phyloP scores from a whole-genome alignment of 2,329 filamentous ascomycete species.

The Fusarium drepaniforme region DNA sequence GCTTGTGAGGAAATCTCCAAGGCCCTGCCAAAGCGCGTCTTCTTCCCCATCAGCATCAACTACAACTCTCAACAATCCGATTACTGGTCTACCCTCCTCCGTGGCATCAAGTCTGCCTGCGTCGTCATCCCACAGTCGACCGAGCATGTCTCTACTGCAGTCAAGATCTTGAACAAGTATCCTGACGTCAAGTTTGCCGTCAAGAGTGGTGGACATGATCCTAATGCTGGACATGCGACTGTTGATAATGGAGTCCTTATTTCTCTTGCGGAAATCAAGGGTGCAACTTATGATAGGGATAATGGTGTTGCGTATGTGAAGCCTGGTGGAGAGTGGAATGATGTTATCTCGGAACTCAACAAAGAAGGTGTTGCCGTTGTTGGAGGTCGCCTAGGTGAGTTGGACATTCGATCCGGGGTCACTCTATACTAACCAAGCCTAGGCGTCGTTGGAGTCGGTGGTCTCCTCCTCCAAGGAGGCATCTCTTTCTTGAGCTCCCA shows the following conservation, averaged over 20 bases:
- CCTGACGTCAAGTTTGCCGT: slow-evolving; percentile 23
- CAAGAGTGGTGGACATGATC: slow-evolving; percentile 23
- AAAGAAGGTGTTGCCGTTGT: slow-evolving; percentile 10
- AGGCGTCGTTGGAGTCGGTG: slow-evolving; percentile 23
- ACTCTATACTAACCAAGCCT: accelerated
- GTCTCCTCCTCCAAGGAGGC: slow-evolving; percentile 10
- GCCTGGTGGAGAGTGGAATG: slow-evolving; percentile 29
- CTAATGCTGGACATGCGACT: slow-evolving; percentile 15
- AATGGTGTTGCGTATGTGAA: slow-evolving; percentile 24
- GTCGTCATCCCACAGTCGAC: slow-evolving; percentile 5
- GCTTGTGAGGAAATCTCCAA: slow-evolving; percentile 23
- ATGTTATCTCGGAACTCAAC: slow-evolving; percentile 6
- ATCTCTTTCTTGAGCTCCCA: slow-evolving; percentile 26
- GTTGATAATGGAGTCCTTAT: slow-evolving; percentile 15
- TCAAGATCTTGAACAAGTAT: slow-evolving; percentile 23
- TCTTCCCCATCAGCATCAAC: neutral
- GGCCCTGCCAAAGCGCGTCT: neutral
- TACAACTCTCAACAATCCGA: neutral
- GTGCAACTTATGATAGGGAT: slow-evolving; percentile 6
- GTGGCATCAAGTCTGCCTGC: slow-evolving; percentile 18
- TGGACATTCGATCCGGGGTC: neutral
- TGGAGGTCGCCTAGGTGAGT: slow-evolving; percentile 16
- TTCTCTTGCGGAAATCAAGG: slow-evolving; percentile 14
- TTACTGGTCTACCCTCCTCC: slow-evolving; percentile 15
- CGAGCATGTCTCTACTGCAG: slow-evolving; percentile 6